Evolutionary conservation across 2,329 filamentous ascomycete species (phyloP).

Genomic region (Daldinia sp.): DNA sequence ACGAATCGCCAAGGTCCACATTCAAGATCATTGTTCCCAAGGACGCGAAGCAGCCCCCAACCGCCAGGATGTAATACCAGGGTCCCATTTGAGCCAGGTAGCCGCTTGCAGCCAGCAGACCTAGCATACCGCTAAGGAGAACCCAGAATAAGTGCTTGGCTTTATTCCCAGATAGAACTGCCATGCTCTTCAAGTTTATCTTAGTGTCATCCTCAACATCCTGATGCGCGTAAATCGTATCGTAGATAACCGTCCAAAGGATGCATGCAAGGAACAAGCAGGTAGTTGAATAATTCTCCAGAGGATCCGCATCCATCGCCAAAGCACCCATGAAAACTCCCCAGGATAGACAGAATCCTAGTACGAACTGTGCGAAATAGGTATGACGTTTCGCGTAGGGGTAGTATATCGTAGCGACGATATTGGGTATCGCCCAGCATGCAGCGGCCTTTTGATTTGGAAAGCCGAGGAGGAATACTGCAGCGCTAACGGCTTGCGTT

Average conservation of each 20-base stretch:
- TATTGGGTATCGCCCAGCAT: conserved; percentile 41
- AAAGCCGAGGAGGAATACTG: conserved; percentile 42
- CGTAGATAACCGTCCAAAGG: conserved; percentile 52
- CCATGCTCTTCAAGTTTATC: conserved; percentile 51
- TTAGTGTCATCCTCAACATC: conserved; percentile 51
- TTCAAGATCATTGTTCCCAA: conserved; percentile 44
- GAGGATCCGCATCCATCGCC: conserved; percentile 20
- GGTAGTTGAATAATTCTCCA: conserved; percentile 2
- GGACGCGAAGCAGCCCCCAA: conserved; percentile 41
- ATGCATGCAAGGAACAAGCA: conserved; percentile 46
- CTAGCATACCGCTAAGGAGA: conserved; percentile 38
- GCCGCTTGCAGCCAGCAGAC: conserved; percentile 34
- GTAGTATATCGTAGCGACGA: conserved; percentile 49
- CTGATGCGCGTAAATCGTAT: conserved; percentile 54
- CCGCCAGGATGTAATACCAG: conserved; percentile 37
- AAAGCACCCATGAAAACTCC: conserved; percentile 47
- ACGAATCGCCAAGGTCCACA: conserved; percentile 45
- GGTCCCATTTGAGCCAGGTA: conserved; percentile 29
- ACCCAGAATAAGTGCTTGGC: conserved; percentile 44
- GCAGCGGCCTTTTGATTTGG: conserved; percentile 26
- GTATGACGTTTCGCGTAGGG: conserved; percentile 53
- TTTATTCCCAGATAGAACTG: conserved; percentile 46
- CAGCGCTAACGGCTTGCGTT: conserved; percentile 43
- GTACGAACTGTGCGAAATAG: conserved; percentile 51
- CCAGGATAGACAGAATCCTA: conserved; percentile 51